Evolutionary conservation across 495 filamentous ascomycete genomes (phyloP), one percentile per base, ranked within the genome.

Genomic region (Rhypophila decipiens): DNA sequence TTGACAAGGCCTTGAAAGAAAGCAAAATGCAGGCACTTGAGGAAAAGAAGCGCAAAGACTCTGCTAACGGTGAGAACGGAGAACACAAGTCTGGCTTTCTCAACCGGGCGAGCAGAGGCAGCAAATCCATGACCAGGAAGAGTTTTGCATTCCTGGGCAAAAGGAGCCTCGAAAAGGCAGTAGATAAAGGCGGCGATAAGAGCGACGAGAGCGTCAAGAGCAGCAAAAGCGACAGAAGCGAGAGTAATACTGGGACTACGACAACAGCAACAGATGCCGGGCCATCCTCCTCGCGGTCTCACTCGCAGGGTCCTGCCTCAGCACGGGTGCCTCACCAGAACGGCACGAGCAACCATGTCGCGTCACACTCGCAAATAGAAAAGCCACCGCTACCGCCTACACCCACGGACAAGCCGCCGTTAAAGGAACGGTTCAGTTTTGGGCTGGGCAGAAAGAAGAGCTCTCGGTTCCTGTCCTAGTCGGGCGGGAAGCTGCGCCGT

Each of bases 371-470:
- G 23, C 33, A 42, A 13, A 9, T 18, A 18, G 13, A 13, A 18
- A 18, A 13, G 18, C 9, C 10, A 18, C 38, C 38, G 38, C 19
- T 4, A 23, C n/a, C n/a, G n/a, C n/a, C n/a, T n/a, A n/a, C n/a
- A n/a, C n/a, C n/a, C n/a, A 37, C 52, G 31, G 60, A 57, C 52
- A 33, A 24, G 11, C 53, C 49, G 42, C 33, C 49, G 24, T 47
- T 71, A 10, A 77, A 72, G 51, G 71, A 71, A 34, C 65, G 81
- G 46, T 80, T 84, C 53, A 80, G 69, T 50, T 77, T 78, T 46
- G 67, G 76, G 45, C 52, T 84, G 41, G 77, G 79, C 15, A 67
- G 72, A 51, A 84, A 82, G 66, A 84, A 82, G 69, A 78, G 74
- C 56, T 64, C 62, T 31, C 58, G 63, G 47, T 60, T 75, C 49